Conservation (phyloP, 2,329 filamentous ascomycete species). For the Periconia sp. region DNA sequence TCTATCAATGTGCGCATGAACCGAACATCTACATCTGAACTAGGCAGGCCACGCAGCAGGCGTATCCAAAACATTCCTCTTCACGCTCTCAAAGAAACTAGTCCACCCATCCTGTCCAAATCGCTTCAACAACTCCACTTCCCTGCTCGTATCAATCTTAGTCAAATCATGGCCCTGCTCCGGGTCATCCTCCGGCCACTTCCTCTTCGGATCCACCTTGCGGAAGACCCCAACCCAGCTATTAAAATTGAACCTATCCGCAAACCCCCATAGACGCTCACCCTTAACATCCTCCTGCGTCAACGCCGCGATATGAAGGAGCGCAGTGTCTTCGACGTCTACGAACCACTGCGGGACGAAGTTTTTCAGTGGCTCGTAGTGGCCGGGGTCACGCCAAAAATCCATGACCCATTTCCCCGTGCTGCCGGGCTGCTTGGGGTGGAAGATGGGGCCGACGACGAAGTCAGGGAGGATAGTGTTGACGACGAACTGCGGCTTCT, state of each 20-base stretch:
- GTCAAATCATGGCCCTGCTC: not conserved
- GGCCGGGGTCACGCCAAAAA: not conserved
- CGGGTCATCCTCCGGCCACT: not conserved
- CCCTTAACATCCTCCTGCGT: constrained; percentile 46
- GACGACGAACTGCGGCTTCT: constrained; percentile 44
- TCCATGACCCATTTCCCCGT: constrained; percentile 12
- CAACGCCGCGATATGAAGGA: constrained; percentile 54
- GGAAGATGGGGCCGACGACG: constrained; percentile 28
- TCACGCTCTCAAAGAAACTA: not conserved
- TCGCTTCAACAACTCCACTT: not conserved
- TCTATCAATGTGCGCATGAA: too few species aligned
- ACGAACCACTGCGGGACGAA: constrained; percentile 44
- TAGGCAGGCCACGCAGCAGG: not conserved
- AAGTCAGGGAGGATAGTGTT: constrained; percentile 39
- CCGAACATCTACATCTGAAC: not conserved
- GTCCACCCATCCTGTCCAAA: not conserved
- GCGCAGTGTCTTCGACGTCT: constrained; percentile 54
- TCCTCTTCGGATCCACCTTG: constrained; percentile 17
- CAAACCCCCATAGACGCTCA: constrained; percentile 57
- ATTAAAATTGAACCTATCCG: constrained; percentile 49
- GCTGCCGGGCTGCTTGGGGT: constrained; percentile 7
- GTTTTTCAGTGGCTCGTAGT: not conserved
- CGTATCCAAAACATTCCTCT: not conserved
- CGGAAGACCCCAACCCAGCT: constrained; percentile 40
- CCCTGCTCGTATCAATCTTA: not conserved